Evolutionary conservation across 306 rosid genomes (phyloP).

Genomic region (Vigna angularis): DNA sequence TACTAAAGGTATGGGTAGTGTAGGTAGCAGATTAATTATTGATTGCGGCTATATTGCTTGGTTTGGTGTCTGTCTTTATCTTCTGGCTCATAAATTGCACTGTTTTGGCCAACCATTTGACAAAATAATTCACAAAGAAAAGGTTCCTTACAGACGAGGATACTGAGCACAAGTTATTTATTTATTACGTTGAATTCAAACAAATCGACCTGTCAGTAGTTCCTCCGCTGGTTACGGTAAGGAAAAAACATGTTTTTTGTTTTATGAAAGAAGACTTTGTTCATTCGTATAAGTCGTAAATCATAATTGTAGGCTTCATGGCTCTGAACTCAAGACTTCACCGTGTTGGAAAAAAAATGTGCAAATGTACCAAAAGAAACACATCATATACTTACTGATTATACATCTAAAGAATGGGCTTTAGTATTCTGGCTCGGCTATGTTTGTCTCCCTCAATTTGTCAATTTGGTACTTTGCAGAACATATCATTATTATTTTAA

Average conservation of each 20-base stretch:
- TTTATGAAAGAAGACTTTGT: not conserved
- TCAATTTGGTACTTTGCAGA: too few relatives aligned
- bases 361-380: too few relatives aligned
- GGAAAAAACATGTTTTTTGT: not conserved
- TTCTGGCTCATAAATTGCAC: constrained; percentile 20
- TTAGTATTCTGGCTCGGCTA: too few relatives aligned
- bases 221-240: constrained; percentile 33
- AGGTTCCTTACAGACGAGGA: not conserved
- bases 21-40: not conserved
- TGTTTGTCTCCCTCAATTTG: too few relatives aligned
- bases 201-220: not conserved
- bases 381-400: too few relatives aligned
- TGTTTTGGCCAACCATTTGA: not conserved
- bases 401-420: too few relatives aligned
- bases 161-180: not conserved
- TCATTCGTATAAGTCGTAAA: not conserved
- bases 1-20: not conserved
- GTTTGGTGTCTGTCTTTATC: constrained; percentile 4
- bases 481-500: too few relatives aligned
- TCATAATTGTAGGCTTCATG: not conserved
- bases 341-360: not conserved
- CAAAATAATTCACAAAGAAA: not conserved
- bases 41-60: not conserved
- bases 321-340: not conserved
- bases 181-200: not conserved